A percentile compares a stretch with the other conserved stretches of the same genome.
Evolutionary conservation across 2,329 filamentous ascomycete genomes (phyloP).

Genomic region (Sporothrix protearum): DNA sequence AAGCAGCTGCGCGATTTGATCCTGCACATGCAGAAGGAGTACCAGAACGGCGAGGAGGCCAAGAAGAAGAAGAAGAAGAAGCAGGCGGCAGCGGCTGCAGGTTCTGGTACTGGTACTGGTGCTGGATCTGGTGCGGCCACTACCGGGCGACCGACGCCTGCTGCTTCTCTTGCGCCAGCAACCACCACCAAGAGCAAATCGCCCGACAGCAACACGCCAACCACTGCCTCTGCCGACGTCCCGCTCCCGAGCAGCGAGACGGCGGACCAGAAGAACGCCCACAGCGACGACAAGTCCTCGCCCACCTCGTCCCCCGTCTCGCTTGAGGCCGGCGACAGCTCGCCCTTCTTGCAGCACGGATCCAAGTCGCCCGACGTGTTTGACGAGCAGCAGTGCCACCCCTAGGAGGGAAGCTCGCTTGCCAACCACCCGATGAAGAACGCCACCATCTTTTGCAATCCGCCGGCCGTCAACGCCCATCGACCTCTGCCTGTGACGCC

Average conservation of each 20-base stretch:
- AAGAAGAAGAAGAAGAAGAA: slow-evolving; percentile 33
- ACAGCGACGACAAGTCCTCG: background rate
- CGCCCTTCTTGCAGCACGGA: slow-evolving; percentile 21
- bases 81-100: background rate
- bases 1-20: slow-evolving; percentile 63
- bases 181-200: background rate
- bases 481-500: background rate
- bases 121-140: background rate
- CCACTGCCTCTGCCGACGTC: background rate
- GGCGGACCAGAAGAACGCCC: background rate
- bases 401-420: slow-evolving; percentile 9
- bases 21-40: slow-evolving; percentile 58
- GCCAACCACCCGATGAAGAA: background rate
- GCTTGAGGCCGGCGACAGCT: slow-evolving; percentile 18
- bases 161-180: background rate
- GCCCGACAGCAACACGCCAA: too few species aligned
- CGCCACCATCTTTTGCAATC: too few species aligned
- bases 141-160: background rate
- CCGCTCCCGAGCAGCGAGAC: background rate
- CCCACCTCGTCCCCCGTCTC: slow-evolving; percentile 1
- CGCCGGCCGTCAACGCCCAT: too few species aligned
- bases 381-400: background rate
- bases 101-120: too few species aligned
- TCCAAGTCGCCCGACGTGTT: slow-evolving; percentile 17
- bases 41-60: slow-evolving; percentile 45